A percentile compares a stretch with the other conserved stretches of the same genome.
These are phyloP conservation scores for Lagenaria siceraria DNA, from an alignment of 306 rosid species.

Conservation along the genomic window DNA sequence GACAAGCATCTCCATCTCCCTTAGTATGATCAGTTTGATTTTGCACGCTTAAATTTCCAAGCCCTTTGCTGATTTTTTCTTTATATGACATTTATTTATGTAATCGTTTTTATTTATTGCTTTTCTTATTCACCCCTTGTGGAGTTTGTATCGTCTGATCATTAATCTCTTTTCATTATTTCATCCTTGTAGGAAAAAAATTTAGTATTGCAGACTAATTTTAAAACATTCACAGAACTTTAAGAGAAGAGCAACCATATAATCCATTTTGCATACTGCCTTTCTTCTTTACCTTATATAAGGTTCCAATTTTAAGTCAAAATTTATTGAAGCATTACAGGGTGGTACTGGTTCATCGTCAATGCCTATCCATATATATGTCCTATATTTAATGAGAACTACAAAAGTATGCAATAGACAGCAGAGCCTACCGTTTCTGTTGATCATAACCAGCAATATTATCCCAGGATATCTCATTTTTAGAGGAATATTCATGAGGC, in stretches of 20 bases:
- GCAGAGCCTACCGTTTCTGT: constrained; percentile 58
- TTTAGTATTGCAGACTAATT: not conserved
- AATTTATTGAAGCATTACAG: not conserved
- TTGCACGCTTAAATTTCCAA: not conserved
- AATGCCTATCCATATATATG: not conserved
- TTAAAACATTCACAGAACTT: not conserved
- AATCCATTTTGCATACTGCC: not conserved
- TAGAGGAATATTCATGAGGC: constrained; percentile 21
- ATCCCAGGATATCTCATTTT: constrained; percentile 62
- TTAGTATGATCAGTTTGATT: not conserved
- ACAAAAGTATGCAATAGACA: not conserved
- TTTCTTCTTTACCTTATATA: not conserved
- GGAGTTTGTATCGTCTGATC: not conserved
- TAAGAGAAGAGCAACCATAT: not conserved
- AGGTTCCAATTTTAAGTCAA: not conserved
- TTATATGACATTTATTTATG: not conserved
- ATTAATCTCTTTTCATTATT: not conserved
- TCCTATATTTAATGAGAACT: not conserved
- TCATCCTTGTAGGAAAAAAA: no score
- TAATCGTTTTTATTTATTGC: not conserved
- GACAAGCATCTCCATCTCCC: not conserved
- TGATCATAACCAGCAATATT: constrained; percentile 80
- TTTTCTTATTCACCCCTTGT: not conserved
- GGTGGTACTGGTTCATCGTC: not conserved
- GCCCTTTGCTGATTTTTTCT: not conserved